Base-by-base conservation (phyloP, 1,284 basidiomycete species). In the Sporisorium iseilematis-ciliati region DNA sequence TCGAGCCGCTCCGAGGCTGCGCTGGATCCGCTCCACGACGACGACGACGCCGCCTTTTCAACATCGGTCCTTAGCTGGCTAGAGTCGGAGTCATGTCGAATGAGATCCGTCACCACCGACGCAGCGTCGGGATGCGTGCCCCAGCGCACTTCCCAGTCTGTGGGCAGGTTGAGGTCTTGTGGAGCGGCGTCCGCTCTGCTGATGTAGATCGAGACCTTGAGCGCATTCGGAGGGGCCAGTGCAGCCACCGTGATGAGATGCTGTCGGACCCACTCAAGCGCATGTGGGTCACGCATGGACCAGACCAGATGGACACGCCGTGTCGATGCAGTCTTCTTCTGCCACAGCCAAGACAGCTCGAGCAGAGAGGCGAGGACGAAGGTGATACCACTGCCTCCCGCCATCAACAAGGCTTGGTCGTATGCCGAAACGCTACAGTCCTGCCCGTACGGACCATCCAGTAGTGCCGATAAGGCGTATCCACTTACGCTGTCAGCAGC, bases 371-470 rank as follows among this genome's bases (percentile, higher is more conserved):
- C 68, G 14, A 79, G 56, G n/a, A 63, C 65, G 21, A 80, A 73
- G 0, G 81, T 72, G 52, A 81, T 77, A 12, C 82, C 82, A 12
- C 70, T 65, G 18, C 80, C 79, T 14, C 75, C 80, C 7, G 74
- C 77, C 6, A 82, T 35, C 29, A 80, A 51, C 29, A 79, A 21
- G n/a, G 60, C 71, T 10, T 54, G 25, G 12, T 66, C 42, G 35
- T 75, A 76, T 40, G 52, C 31, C 14, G 73, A 50, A 10, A 76
- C 33, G 20, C 65, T 56, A 4, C 68, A 72, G 41, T 72, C 64
- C 20, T 68, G 62, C 12, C 80, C 77, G 41, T 82, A 82, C 0
- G 80, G 80, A 2, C 80, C 80, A 23, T 82, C 80, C 16, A 82
- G n/a, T 26, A 77, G 42, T 1, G 73, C 77, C 7, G 59, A 61